These are phyloP conservation scores for Fraxinus pennsylvanica DNA, from an alignment of 257 asterid genomes.

Conservation along the genomic window DNA sequence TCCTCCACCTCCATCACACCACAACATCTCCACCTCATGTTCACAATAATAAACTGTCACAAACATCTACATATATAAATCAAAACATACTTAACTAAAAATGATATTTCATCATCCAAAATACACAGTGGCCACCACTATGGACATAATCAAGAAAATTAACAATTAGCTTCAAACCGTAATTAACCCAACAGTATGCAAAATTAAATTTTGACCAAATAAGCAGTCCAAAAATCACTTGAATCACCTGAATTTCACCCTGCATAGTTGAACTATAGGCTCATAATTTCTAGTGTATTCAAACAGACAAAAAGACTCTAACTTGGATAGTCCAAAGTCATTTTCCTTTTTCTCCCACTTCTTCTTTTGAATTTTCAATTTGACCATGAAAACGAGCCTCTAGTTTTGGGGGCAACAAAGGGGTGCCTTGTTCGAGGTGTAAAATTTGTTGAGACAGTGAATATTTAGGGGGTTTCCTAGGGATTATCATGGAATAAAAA, in stretches of 20 bases:
- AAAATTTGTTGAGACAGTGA: slow-evolving; percentile 66
- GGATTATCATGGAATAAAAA: slow-evolving; percentile 37
- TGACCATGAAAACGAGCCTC: slow-evolving; percentile 33
- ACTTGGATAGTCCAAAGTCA: slow-evolving; percentile 33
- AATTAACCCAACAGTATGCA: not conserved
- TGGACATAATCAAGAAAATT: not conserved
- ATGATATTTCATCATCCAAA: not conserved
- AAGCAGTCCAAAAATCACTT: slow-evolving; percentile 42
- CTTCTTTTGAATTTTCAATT: slow-evolving; percentile 22
- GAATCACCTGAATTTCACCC: slow-evolving; percentile 52
- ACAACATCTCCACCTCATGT: too few species aligned
- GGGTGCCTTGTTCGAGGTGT: slow-evolving; percentile 56
- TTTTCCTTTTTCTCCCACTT: slow-evolving; percentile 26
- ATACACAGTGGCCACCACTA: not conserved
- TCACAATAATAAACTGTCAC: not conserved
- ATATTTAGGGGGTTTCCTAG: slow-evolving; percentile 66
- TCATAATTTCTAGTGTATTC: slow-evolving; percentile 66
- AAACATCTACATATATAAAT: not conserved
- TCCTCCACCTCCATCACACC: too few species aligned
- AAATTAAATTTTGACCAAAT: slow-evolving; percentile 6
- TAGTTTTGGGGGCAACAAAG: slow-evolving; percentile 29
- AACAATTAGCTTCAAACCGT: not conserved
- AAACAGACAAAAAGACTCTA: slow-evolving; percentile 44
- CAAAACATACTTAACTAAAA: not conserved
- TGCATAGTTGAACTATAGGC: slow-evolving; percentile 62